A percentile compares a stretch with the other conserved stretches of the same genome.
phyloP scores from a whole-genome alignment of 2,329 filamentous ascomycete species.

The Alternaria hordeiaustralica region DNA sequence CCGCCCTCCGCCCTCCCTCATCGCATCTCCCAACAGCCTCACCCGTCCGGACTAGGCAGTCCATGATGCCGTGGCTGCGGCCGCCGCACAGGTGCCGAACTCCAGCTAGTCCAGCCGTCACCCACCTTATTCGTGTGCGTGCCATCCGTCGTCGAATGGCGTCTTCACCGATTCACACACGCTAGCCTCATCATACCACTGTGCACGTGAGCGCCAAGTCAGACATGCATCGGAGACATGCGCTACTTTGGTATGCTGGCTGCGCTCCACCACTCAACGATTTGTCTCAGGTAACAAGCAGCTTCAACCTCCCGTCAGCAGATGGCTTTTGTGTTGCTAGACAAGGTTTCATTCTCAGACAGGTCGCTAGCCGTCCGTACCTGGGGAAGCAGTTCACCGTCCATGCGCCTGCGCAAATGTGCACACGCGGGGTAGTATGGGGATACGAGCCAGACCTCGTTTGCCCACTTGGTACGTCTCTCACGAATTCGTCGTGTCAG shows the following conservation, averaged over 20 bases:
- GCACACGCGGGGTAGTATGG: conserved; percentile 28
- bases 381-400: conserved; percentile 21
- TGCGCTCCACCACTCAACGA: conserved; percentile 32
- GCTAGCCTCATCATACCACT: conserved; percentile 15
- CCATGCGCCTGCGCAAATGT: conserved; percentile 16
- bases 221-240: conserved; percentile 42
- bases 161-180: conserved; percentile 21
- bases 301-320: conserved; percentile 32
- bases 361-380: conserved; percentile 23
- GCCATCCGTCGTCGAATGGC: conserved; percentile 18
- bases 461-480: conserved; percentile 1
- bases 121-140: conserved; percentile 1
- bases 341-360: conserved; percentile 18
- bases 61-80: conserved; percentile 5
- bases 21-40: neutral
- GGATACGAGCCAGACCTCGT: conserved; percentile 16
- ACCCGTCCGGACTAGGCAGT: neutral
- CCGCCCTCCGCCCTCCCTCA: neutral
- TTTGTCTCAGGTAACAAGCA: conserved; percentile 40
- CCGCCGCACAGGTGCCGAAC: conserved; percentile 5
- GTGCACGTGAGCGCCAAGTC: conserved; percentile 38
- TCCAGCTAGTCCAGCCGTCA: neutral
- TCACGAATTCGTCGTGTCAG: neutral
- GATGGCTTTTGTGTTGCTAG: conserved; percentile 25
- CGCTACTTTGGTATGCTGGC: conserved; percentile 33